A percentile compares a stretch with the other conserved stretches of the same genome.
Evolutionary conservation across 805 yeast genomes (phyloP).

Genomic region (Nematodospora valgi): DNA sequence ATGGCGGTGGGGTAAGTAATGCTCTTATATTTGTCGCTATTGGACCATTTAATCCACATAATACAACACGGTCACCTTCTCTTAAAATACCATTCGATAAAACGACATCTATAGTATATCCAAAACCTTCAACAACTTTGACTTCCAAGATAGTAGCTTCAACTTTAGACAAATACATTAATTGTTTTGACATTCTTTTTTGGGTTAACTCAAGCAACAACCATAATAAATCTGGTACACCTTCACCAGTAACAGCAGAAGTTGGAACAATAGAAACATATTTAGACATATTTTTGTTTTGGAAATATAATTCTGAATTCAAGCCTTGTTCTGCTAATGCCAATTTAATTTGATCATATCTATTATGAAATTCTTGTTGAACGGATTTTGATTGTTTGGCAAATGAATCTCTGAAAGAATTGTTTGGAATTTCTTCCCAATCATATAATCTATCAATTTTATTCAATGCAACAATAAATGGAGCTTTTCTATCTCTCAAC

Average conservation of each 20-base stretch:
- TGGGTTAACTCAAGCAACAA: slow-evolving; percentile 92
- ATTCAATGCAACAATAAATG: slow-evolving; percentile 94
- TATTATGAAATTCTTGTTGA: slow-evolving; percentile 86
- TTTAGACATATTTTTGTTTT: slow-evolving; percentile 89
- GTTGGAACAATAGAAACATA: slow-evolving; percentile 97
- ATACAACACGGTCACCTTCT: slow-evolving; percentile 93
- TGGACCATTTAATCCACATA: slow-evolving; percentile 98
- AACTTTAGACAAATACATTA: slow-evolving; percentile 89
- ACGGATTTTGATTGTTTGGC: slow-evolving; percentile 80
- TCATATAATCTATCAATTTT: slow-evolving; percentile 96
- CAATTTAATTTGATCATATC: slow-evolving; percentile 79
- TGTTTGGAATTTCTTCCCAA: slow-evolving; percentile 89
- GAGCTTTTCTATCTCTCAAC: slow-evolving; percentile 95
- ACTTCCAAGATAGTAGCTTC: slow-evolving; percentile 98
- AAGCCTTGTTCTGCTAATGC: slow-evolving; percentile 97
- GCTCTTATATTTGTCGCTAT: slow-evolving; percentile 96
- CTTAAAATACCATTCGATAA: slow-evolving; percentile 92
- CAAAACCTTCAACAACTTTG: slow-evolving; percentile 96
- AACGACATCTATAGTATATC: slow-evolving; percentile 97
- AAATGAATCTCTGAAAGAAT: slow-evolving; percentile 93
- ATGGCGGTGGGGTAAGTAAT: slow-evolving; percentile 93
- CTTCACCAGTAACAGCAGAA: slow-evolving; percentile 99
- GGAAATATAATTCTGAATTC: slow-evolving; percentile 94
- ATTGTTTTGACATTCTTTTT: slow-evolving; percentile 97
- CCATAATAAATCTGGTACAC: slow-evolving; percentile 98